Evolutionary conservation across 495 filamentous ascomycete species (phyloP), one percentile per base, ranked within the genome.

Genomic region (Neurospora terricola): DNA sequence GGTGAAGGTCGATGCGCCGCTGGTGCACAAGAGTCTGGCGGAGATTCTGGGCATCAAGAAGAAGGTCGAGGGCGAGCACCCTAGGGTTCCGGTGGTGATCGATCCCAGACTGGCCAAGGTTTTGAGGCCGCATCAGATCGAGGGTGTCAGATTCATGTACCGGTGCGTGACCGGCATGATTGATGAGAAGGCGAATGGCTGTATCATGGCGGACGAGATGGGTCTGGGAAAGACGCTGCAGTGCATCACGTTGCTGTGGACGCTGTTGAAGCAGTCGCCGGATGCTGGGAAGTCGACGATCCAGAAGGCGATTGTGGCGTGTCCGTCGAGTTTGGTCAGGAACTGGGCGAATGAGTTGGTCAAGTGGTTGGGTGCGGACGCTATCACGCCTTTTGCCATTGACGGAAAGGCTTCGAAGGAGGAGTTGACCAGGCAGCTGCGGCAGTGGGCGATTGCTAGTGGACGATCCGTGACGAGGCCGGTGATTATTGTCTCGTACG

Each of bases 181-280:
- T 75, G 96, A 99, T 79, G 88, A 90, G 59, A 96, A 94, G 72
- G 96, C 96, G 30, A 93, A 98, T 82, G 96, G 96, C 0, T 98
- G 96, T 80, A 99, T 99, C 80, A 99, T 99, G 96, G 96, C 96
- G 75, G 96, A 99, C 79, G 96, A 97, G 77, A 99, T 99, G 96
- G 96, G 96, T 62, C 82, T 99, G 39, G 96, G 96, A 66, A 99
- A 99, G 83, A 99, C 96, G 14, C 86, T 97, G 1, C 84, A 87
- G 75, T 88, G 86, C 78, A 88, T 88, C 72, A 87, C 83, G 18
- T 84, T 93, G 42, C 94, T 99, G 87, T 99, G 96, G 96, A 98
- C 95, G 12, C 84, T 99, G 3, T 82, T 99, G 12, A 98, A 97
- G 80, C 96, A 99, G 78, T 96, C 94, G 8, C 91, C 95, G 1